Base-by-base conservation (phyloP, 768 basidiomycete genomes). In the Porphyrellus cyaneotinctus region DNA sequence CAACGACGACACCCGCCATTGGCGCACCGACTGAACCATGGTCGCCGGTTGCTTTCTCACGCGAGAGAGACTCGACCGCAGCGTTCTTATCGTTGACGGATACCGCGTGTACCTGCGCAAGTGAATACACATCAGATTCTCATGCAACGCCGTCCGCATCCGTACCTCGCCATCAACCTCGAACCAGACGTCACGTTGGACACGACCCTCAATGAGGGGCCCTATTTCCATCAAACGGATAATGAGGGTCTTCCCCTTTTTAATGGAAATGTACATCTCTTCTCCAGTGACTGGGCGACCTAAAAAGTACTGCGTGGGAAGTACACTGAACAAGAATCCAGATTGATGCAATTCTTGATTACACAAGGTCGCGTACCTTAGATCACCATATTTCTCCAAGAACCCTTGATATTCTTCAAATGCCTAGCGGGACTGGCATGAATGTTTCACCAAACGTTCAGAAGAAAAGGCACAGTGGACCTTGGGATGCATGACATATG, bases 401-500 rank as follows among this genome's bases (percentile, higher is more conserved):
- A 97, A 99, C 58, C 85, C 81, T 69, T 93, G 90, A 69, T 88
- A 97, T 70, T 99, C 95, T 69, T 98, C 97, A 68, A 97, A 98
- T 53, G 95, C 93, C 90, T 92, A 58, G 42, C 43, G 53, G 35
- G 54, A 57, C 50, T 61, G 46, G 50, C 48, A 49, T 52, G 39
- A 59, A 38, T 28, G 39, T 20, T 53, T 56, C 22, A 38, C 43
- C 36, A 23, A 43, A 28, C 44, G 42, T 52, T 42, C 24, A 50
- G 47, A n/a, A 58, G 37, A 7, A 30, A 30, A 51, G 54, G 38
- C 2, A 51, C 49, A n/a, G 60, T 66, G 42, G 58, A 88, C 93
- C 85, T 97, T 95, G 38, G 95, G 94, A 69, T 97, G 98, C 95
- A 99, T 97, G 69, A 90, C 89, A 76, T 93, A 97, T 47, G 91